Evolutionary conservation across 2,329 filamentous ascomycete species (phyloP).

Genomic region (Ceratocystis alfenasii): DNA sequence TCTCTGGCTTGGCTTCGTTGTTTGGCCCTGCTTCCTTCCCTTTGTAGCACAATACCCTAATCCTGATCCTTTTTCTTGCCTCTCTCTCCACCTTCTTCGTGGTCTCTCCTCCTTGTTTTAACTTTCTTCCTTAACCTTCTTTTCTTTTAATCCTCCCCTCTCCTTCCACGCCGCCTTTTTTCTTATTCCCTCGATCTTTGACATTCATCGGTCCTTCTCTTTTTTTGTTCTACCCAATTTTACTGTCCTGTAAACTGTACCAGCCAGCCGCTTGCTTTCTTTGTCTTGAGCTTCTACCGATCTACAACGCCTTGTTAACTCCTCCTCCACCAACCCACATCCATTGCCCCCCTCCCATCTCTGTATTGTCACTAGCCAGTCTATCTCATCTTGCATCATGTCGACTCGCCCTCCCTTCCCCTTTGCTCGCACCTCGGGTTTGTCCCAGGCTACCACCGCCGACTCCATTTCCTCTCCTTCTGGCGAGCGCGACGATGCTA

Average conservation of each 20-base stretch:
- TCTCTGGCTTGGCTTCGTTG: not conserved
- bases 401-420: conserved; percentile 46
- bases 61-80: not conserved
- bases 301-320: conserved; percentile 7
- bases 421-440: conserved; percentile 50
- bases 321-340: conserved; percentile 12
- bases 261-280: conserved; percentile 10
- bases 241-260: conserved; percentile 2
- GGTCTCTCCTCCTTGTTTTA: conserved; percentile 12
- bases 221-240: conserved; percentile 3
- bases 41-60: conserved; percentile 1
- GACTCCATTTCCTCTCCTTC: conserved; percentile 56
- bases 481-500: conserved; percentile 62
- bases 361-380: not conserved
- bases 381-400: conserved; percentile 34
- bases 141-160: not conserved
- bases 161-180: conserved; percentile 2
- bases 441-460: conserved; percentile 47
- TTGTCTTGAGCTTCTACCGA: conserved; percentile 5
- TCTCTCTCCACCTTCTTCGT: conserved; percentile 6
- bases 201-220: not conserved
- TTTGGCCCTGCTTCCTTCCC: not conserved
- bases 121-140: conserved; percentile 4
- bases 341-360: conserved; percentile 9
- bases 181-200: not conserved